Base-by-base conservation (phyloP, 2,329 filamentous ascomycete genomes). In the Dothistroma pini region DNA sequence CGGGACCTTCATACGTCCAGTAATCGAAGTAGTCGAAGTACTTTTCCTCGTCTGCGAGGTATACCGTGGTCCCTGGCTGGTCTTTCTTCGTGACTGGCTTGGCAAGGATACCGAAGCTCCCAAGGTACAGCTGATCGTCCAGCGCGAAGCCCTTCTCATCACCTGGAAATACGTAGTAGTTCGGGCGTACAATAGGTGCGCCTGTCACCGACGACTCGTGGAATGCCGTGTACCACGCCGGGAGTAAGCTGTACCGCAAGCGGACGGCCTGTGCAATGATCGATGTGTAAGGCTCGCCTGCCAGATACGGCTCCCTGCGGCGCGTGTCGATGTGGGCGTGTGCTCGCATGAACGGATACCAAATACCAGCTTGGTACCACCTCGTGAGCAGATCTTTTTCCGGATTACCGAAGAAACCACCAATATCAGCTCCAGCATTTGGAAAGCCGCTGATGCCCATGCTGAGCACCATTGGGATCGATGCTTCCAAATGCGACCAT, bases 1-100 rank as follows among this genome's bases (percentile, higher is more conserved):
- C 89, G 64, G 87, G 86, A 25, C 88, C 84, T 22, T 87, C 87
- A 72, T 96, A 86, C 49, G 86, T 80, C 48, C 88, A 86, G 78
- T 91, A 97, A 70, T 91, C 91, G 73, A 95, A 96, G 79, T 99
- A 99, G 77, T 97, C 90, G 72, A 93, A 99, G 76, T 99, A 97
- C 57, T 89, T 84, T 75, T 96, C 90, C 61, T 89, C 84, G 68
- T 97, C 93, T 0, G 93, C 89, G 57, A 99, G 86, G 78, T 96
- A 97, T 60, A 99, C 84, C 21, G 92, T 87, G 0, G 88, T 86
- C 21, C 84, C 86, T 19, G 84, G 83, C 52, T 88, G 86, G 65
- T 87, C 89, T 76, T 96, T 86, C 25, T 87, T 85, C 1, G 92
- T 89, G 14, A 97, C 87, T 0, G 95, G 95, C 78, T 97, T 97